Evolutionary conservation across 192 early-diverging fungal species (phyloP), one percentile per base, ranked within the genome.

Genomic region (Funneliformis mosseae): DNA sequence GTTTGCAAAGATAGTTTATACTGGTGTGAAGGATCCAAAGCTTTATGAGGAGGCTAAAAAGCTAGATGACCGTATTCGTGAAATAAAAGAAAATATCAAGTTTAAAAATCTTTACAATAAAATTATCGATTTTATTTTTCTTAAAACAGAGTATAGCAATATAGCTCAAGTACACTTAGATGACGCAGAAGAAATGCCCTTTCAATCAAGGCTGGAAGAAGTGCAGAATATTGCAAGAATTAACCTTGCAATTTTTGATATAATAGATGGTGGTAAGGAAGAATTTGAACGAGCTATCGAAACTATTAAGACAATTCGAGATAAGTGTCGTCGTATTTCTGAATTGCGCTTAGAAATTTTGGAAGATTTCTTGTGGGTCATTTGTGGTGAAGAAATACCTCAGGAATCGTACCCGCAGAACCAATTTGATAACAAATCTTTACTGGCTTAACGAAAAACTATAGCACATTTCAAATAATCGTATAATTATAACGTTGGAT

Each of bases 281-380:
- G 68, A 33, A 45, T 8, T 43, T 70, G 21, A 21, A 4, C 14
- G 42, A 43, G 38, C 39, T 42, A 70, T 12, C 4, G 21, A 38
- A 42, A 70, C 5, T 41, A 42, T 70, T 70, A 45, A 70, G 8
- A 21, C 43, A 43, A 23, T 70, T 70, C 28, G 68, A 70, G 0
- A 70, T 42, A 16, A 70, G 6, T 12, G 42, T 43, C 68, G 43
- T 23, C 18, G 68, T 16, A 21, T 12, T 8, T 8, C 39, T 38
- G 28, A 70, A 43, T 42, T 41, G n/a, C 68, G 68, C 9, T 21
- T 70, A 10, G 68, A 70, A 70, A 41, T 42, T 43, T 70, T 70
- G 8, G 68, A 70, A 33, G 68, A 70, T 70, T 70, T 70, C 21
- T 70, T 70, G 21, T 70, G 68, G 68, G 39, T 70, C 21, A 45